phyloP scores from a whole-genome alignment of 208 protist genomes.

The Leishmania tropica region DNA sequence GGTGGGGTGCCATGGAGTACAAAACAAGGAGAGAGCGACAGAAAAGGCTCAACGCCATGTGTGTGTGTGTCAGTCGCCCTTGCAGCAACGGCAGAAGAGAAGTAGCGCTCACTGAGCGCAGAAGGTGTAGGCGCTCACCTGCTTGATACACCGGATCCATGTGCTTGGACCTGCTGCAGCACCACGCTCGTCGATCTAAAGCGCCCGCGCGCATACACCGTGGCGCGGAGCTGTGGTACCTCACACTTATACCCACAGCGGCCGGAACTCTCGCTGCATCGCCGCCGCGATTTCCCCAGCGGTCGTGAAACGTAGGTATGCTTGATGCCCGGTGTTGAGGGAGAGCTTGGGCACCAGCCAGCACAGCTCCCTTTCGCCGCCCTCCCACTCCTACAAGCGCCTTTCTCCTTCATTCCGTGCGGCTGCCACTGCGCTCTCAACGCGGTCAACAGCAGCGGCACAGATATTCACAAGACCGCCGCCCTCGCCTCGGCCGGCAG shows the following conservation, averaged over 20 bases:
- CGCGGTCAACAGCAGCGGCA: constrained; percentile 56
- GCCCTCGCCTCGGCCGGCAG: constrained; percentile 39
- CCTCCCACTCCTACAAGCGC: constrained; percentile 71
- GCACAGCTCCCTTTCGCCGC: constrained; percentile 50
- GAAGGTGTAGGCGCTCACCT: constrained; percentile 86
- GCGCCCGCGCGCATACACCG: constrained; percentile 48
- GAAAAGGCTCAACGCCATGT: no score
- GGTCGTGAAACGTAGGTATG: constrained; percentile 57
- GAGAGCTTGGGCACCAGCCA: constrained; percentile 88
- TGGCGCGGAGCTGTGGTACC: constrained; percentile 84
- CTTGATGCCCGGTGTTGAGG: constrained; percentile 66
- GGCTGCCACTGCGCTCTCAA: constrained; percentile 43
- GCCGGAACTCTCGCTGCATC: constrained; percentile 66
- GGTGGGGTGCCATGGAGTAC: not conserved
- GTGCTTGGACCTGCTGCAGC: constrained; percentile 68
- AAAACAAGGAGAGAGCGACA: not conserved
- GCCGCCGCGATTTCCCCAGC: constrained; percentile 36
- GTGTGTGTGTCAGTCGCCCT: not conserved
- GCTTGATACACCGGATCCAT: constrained; percentile 93
- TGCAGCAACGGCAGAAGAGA: not conserved
- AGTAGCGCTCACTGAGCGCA: constrained; percentile 41
- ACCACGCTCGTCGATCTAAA: constrained; percentile 80
- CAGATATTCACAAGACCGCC: constrained; percentile 36
- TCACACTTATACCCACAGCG: constrained; percentile 89
- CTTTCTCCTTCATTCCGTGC: constrained; percentile 31